phyloP scores from a whole-genome alignment of 257 asterid genomes.

The Solanum phureja region DNA sequence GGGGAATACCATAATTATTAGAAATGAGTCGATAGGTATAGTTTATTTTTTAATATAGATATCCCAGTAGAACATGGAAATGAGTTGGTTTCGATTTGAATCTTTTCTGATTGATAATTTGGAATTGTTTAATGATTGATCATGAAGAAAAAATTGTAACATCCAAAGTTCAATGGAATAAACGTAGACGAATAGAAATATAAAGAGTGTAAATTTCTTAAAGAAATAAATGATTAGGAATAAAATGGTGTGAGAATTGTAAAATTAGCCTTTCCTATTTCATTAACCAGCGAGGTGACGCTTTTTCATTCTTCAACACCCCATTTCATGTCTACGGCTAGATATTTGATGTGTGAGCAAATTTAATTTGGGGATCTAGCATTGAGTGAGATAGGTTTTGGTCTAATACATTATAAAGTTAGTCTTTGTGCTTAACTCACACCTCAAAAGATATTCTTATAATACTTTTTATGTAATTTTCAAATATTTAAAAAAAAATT shows the following conservation, averaged over 20 bases:
- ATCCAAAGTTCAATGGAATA: background rate
- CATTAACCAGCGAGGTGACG: too few relatives aligned
- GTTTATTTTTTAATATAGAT: background rate
- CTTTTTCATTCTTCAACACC: too few relatives aligned
- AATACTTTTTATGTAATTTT: background rate
- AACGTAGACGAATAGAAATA: background rate
- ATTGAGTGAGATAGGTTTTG: too few relatives aligned
- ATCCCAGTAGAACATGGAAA: background rate
- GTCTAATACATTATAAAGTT: too few relatives aligned
- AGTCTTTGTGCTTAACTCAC: too few relatives aligned
- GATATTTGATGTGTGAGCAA: too few relatives aligned
- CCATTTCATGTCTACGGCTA: too few relatives aligned
- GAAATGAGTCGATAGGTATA: background rate
- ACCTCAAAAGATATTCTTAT: background rate
- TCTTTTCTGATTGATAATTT: background rate
- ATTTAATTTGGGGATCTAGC: too few relatives aligned
- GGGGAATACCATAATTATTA: background rate
- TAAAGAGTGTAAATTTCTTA: background rate
- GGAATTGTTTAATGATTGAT: background rate
- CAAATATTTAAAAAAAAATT: background rate
- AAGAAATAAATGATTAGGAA: background rate
- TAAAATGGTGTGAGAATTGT: background rate
- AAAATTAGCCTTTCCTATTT: too few relatives aligned
- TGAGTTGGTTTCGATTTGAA: background rate
- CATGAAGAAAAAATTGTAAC: background rate